These are phyloP conservation scores for Phaseolus coccineus DNA, from an alignment of 331 rosid species.

Conservation along the genomic window DNA sequence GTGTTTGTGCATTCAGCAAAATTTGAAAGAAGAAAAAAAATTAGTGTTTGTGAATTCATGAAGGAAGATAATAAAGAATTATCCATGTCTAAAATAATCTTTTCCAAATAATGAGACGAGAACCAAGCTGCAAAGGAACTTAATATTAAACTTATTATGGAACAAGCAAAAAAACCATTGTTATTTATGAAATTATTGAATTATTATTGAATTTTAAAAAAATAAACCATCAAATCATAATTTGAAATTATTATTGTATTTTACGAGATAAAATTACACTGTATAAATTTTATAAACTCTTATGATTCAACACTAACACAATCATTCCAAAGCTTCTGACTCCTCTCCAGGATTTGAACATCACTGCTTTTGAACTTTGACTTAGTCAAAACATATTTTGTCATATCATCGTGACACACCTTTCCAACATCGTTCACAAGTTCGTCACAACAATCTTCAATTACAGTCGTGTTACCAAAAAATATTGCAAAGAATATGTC, in stretches of 20 bases:
- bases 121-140: no score
- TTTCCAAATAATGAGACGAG: no score
- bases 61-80: no score
- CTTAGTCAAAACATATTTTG: background rate
- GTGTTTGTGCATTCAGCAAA: no score
- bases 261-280: background rate
- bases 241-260: background rate
- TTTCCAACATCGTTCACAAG: background rate
- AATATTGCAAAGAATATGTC: background rate
- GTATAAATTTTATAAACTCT: background rate
- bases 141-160: no score
- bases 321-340: background rate
- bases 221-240: background rate
- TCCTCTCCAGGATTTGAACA: background rate
- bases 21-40: no score
- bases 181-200: background rate
- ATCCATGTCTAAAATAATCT: no score
- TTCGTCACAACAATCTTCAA: background rate
- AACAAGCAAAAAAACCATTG: background rate
- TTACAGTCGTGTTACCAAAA: background rate
- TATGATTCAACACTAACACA: background rate
- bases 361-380: fast-evolving
- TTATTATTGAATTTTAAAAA: background rate
- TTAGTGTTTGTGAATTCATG: no score
- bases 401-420: slow-evolving; percentile 8